These are phyloP conservation scores for Mrakia hoshinonis DNA, from an alignment of 768 basidiomycete species.

Conservation along the genomic window DNA sequence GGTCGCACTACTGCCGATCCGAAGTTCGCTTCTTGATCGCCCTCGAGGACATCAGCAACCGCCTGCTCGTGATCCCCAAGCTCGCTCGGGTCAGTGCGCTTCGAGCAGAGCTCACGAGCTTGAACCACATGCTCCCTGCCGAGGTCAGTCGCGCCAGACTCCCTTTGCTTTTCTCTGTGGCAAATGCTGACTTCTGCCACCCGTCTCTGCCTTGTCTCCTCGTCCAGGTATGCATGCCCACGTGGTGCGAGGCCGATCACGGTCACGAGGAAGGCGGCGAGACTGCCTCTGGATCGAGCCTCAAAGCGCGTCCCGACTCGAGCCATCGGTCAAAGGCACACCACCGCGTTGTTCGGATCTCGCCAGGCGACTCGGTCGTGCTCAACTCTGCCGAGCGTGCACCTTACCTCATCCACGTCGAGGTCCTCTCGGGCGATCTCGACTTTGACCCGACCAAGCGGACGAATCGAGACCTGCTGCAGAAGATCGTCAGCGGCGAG, in stretches of 20 bases:
- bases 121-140: conserved; percentile 93
- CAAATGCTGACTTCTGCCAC: too few species aligned
- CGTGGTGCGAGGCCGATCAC: conserved; percentile 44
- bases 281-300: conserved; percentile 43
- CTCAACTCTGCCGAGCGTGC: conserved; percentile 95
- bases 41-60: conserved; percentile 85
- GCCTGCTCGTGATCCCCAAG: conserved; percentile 80
- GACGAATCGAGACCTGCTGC: conserved; percentile 75
- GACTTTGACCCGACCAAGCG: conserved; percentile 82
- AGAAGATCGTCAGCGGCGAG: conserved; percentile 43
- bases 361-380: conserved; percentile 94
- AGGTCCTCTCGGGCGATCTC: conserved; percentile 79
- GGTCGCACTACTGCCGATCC: conserved; percentile 85
- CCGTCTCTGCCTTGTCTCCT: not conserved
- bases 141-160: conserved; percentile 58
- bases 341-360: conserved; percentile 92
- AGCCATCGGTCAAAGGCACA: conserved; percentile 54
- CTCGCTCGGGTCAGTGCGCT: conserved; percentile 93
- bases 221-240: conserved; percentile 42
- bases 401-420: conserved; percentile 83
- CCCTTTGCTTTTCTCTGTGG: too few species aligned
- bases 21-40: conserved; percentile 78
- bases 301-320: conserved; percentile 48
- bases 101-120: conserved; percentile 82
- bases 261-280: conserved; percentile 42